Evolutionary conservation across 768 basidiomycete genomes (phyloP).

Genomic region (Basidioascus undulatus): DNA sequence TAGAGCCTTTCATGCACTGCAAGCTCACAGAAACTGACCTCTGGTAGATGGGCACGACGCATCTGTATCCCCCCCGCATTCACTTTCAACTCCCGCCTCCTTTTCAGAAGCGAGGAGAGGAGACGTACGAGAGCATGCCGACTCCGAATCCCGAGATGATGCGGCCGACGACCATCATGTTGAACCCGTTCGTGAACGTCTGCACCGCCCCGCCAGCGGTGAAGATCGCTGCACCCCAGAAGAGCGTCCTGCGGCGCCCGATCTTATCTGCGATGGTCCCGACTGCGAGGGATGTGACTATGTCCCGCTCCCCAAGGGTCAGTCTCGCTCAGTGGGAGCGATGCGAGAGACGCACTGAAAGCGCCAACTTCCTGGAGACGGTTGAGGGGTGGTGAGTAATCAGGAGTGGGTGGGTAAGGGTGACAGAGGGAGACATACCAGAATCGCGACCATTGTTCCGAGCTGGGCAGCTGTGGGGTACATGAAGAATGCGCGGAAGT

Average conservation of each 20-base stretch:
- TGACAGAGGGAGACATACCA: not conserved
- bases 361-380: conserved; percentile 48
- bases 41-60: conserved; percentile 9
- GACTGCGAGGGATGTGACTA: conserved; percentile 71
- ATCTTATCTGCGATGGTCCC: conserved; percentile 69
- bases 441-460: conserved; percentile 86
- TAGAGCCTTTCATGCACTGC: not conserved
- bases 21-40: not conserved
- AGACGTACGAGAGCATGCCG: conserved; percentile 58
- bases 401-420: not conserved
- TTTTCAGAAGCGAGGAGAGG: too few species aligned
- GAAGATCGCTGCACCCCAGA: conserved; percentile 60
- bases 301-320: not conserved
- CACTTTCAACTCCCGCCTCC: too few species aligned
- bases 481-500: conserved; percentile 61
- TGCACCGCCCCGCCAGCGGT: conserved; percentile 68
- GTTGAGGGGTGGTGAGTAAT: not conserved
- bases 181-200: conserved; percentile 54
- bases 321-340: not conserved
- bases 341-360: conserved; percentile 32
- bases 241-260: conserved; percentile 62
- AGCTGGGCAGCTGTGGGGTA: conserved; percentile 46
- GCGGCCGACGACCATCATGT: conserved; percentile 58
- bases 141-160: conserved; percentile 72
- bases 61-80: too few species aligned